Conservation (phyloP, 306 rosid genomes). For the Spatholobus suberectus region DNA sequence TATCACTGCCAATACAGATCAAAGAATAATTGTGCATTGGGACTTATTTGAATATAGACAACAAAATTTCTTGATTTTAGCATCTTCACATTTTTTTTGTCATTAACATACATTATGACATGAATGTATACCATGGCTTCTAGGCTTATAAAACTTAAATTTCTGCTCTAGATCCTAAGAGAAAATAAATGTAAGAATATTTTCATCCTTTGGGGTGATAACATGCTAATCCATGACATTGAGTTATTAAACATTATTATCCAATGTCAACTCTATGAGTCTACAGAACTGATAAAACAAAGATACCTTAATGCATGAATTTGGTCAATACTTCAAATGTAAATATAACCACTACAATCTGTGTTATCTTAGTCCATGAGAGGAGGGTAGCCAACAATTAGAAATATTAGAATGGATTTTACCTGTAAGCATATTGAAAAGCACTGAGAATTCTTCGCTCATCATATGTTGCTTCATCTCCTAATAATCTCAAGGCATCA, state of each 20-base stretch:
- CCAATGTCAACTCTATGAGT: background rate
- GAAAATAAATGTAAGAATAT: background rate
- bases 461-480: slow-evolving; percentile 74
- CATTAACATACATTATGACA: background rate
- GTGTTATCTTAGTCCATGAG: background rate
- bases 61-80: slow-evolving; percentile 18
- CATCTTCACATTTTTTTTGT: background rate
- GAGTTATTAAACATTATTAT: slow-evolving; percentile 1
- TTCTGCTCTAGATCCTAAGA: background rate
- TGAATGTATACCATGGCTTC: background rate
- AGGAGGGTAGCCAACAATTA: slow-evolving; percentile 1
- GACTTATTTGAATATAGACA: slow-evolving; percentile 30
- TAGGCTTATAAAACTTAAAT: background rate
- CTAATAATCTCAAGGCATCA: slow-evolving; percentile 75
- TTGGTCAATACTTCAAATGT: background rate
- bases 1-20: slow-evolving; percentile 82
- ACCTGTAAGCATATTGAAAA: slow-evolving; percentile 91
- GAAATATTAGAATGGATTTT: slow-evolving; percentile 20
- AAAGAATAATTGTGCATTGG: slow-evolving; percentile 50
- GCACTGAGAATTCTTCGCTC: slow-evolving; percentile 92
- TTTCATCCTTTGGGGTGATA: background rate
- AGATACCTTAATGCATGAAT: background rate
- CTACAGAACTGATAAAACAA: background rate
- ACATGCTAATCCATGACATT: background rate
- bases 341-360: background rate